Base-by-base conservation (phyloP, 768 basidiomycete genomes). In the Trametes sanguinea region DNA sequence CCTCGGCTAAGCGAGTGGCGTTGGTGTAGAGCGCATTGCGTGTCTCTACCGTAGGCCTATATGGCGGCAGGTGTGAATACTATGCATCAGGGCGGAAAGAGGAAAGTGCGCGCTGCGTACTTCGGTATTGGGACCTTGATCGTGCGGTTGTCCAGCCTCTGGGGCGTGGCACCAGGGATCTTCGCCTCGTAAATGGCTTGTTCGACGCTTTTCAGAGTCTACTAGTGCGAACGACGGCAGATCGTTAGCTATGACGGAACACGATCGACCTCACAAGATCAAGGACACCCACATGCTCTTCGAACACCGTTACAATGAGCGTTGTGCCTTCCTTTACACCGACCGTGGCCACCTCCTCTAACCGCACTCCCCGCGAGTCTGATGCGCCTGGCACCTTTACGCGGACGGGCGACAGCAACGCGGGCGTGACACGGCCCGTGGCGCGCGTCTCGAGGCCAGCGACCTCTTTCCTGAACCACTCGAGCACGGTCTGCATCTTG, bases 101-200 rank as follows among this genome's bases (percentile, higher is more conserved):
- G 48, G 16, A 50, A 22, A 22, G 37, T 13, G 13, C 22, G 22
- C 22, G 22, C 29, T 13, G 39, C 42, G 67, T 79, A 92, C 92
- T 86, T 92, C 45, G 92, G 89, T 72, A 94, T 85, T 0, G 91
- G 88, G 61, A 94, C 83, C 64, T 83, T 89, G 65, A 94, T 81
- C 2, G 92, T 94, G 45, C 86, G 82, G 33, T 70, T 76, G 67
- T 94, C 92, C 44, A 83, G 75, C 58, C 80, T 80, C 65, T 94
- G 92, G 4, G 92, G 92, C 0, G 86, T 80, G 9, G 91, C 80
- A 32, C 85, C 81, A 8, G 89, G 86, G 40, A 93, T 76, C 64
- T 89, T 88, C 4, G 89, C 86, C n/a, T 84, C 81, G 67, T 92
- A 91, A 6, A 94, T 75, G 0, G 83, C 90, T 66, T 84, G 81